These are phyloP conservation scores for Puccinia brachypodii DNA, from an alignment of 1,284 basidiomycete species.

Conservation along the genomic window DNA sequence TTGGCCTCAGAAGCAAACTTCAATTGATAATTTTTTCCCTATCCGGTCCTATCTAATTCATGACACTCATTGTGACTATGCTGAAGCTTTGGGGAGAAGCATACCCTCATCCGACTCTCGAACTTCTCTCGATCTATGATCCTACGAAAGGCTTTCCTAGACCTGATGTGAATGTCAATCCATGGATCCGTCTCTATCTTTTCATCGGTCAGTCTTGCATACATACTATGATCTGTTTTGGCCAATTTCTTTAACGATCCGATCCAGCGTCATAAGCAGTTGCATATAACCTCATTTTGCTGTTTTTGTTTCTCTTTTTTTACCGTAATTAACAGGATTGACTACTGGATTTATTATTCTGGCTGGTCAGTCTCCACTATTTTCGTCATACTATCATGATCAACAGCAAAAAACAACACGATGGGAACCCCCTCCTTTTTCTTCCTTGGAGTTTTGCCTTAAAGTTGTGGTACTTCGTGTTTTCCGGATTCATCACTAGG, in stretches of 20 bases:
- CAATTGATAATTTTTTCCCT: neutral
- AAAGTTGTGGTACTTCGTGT: neutral
- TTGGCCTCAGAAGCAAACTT: neutral
- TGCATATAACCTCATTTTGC: too few species aligned
- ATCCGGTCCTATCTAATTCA: neutral
- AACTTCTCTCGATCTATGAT: slow-evolving; percentile 7
- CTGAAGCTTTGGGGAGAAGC: slow-evolving; percentile 44
- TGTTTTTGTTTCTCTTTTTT: neutral
- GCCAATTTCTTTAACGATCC: neutral
- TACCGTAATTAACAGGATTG: slow-evolving; percentile 2
- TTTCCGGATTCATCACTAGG: neutral
- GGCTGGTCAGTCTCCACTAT: neutral
- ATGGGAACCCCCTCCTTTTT: neutral
- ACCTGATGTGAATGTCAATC: slow-evolving; percentile 42
- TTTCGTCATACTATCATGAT: neutral
- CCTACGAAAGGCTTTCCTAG: slow-evolving; percentile 40
- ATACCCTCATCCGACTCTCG: slow-evolving; percentile 23
- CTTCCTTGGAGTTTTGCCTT: neutral
- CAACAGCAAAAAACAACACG: neutral
- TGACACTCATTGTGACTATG: neutral
- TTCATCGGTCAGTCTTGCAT: slow-evolving; percentile 9
- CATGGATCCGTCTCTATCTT: slow-evolving; percentile 40
- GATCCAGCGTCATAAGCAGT: neutral
- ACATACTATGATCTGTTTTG: neutral
- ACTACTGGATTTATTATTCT: slow-evolving; percentile 31